These are phyloP conservation scores for Penicillium tannophilum DNA, from an alignment of 495 filamentous ascomycete species.

Conservation along the genomic window DNA sequence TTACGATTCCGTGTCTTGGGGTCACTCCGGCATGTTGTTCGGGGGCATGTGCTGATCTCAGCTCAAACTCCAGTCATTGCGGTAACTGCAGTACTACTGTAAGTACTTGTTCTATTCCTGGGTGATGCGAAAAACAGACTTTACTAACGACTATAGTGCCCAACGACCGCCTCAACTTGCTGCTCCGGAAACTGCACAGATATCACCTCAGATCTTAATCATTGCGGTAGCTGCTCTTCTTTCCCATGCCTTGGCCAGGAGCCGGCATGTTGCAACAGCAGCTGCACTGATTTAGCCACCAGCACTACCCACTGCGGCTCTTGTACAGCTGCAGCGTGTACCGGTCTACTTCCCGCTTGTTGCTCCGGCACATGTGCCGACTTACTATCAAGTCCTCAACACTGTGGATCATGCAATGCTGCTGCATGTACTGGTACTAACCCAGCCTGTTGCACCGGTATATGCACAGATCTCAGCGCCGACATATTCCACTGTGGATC, in stretches of 20 bases:
- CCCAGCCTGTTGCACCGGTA: constrained; percentile 22
- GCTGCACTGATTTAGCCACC: constrained; percentile 12
- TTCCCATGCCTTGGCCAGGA: constrained; percentile 2
- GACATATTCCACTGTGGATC: constrained; percentile 17
- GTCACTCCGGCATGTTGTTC: constrained; percentile 13
- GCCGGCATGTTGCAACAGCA: constrained; percentile 18
- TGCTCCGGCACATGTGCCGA: constrained; percentile 17
- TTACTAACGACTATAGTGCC: background rate
- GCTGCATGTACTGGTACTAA: constrained; percentile 12
- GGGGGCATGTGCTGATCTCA: constrained; percentile 11
- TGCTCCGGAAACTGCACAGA: constrained; percentile 23
- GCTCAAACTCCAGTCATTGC: constrained; percentile 5
- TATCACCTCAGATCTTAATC: constrained; percentile 5
- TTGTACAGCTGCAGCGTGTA: constrained; percentile 12
- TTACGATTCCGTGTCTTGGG: constrained; percentile 18
- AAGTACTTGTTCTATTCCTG: background rate
- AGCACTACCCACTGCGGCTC: constrained; percentile 14
- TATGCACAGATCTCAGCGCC: constrained; percentile 15
- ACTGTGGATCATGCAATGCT: constrained; percentile 13
- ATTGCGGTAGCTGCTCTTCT: constrained; percentile 19
- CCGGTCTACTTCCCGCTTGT: constrained; percentile 15
- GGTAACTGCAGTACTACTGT: constrained; percentile 8
- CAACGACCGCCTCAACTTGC: constrained; percentile 10
- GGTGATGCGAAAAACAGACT: background rate
- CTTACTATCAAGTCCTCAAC: constrained; percentile 3